Conservation (phyloP, 495 filamentous ascomycete species). For the Penicillium mononematosum region DNA sequence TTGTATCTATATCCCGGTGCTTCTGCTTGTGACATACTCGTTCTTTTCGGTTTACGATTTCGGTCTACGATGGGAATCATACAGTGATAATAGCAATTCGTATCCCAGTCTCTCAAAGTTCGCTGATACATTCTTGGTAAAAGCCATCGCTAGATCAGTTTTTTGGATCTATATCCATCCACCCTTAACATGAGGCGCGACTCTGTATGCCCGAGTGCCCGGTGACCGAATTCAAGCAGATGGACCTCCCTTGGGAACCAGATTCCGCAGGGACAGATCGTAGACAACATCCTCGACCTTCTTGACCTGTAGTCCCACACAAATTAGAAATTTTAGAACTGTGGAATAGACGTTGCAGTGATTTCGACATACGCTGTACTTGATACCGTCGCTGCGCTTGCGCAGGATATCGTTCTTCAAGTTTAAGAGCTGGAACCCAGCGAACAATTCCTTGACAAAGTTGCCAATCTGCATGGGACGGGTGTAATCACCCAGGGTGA, state of each 20-base stretch:
- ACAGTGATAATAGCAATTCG: slow-evolving; percentile 3
- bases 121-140: neutral
- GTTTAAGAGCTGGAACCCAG: slow-evolving; percentile 94
- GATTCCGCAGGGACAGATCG: slow-evolving; percentile 81
- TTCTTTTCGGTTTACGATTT: neutral
- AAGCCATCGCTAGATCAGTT: neutral
- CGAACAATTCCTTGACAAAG: slow-evolving; percentile 94
- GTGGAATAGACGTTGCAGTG: neutral
- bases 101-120: neutral
- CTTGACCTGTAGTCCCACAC: slow-evolving; percentile 59
- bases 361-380: slow-evolving; percentile 70
- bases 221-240: slow-evolving; percentile 12
- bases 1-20: slow-evolving; percentile 12
- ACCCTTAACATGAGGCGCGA: neutral
- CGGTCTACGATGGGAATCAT: neutral
- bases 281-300: slow-evolving; percentile 98
- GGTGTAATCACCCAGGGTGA: slow-evolving; percentile 85
- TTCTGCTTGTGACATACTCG: slow-evolving; percentile 1
- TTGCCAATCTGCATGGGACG: slow-evolving; percentile 80
- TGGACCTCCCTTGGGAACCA: slow-evolving; percentile 56
- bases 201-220: neutral
- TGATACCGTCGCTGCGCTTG: slow-evolving; percentile 86
- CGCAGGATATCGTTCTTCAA: slow-evolving; percentile 92
- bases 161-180: neutral
- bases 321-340: slow-evolving; percentile 5